Evolutionary conservation across 495 filamentous ascomycete genomes (phyloP).

Genomic region (Talaromyces trachyspermus): DNA sequence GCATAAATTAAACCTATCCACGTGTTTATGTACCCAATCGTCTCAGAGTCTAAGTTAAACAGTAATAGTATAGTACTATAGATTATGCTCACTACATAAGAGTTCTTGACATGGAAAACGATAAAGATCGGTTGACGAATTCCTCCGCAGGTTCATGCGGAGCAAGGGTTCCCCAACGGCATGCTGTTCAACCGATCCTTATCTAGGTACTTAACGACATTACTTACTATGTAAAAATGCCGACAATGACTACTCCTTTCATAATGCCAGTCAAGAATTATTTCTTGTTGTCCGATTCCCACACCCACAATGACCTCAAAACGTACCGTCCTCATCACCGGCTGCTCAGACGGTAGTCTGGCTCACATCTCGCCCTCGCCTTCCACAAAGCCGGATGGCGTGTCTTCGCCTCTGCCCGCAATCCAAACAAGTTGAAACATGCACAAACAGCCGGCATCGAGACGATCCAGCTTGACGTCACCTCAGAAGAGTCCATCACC

Average conservation of each 20-base stretch:
- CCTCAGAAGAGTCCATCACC: constrained; percentile 21
- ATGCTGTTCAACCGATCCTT: neutral
- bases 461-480: constrained; percentile 27
- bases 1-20: neutral
- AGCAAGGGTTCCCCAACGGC: neutral
- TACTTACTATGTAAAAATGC: neutral
- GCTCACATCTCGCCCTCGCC: constrained; percentile 29
- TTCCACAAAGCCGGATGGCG: constrained; percentile 28
- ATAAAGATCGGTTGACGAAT: neutral
- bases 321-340: constrained; percentile 32
- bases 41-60: neutral
- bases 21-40: neutral
- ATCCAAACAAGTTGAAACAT: constrained; percentile 28
- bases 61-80: too few relatives aligned
- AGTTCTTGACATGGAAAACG: neutral
- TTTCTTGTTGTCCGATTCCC: neutral
- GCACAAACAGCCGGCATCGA: constrained; percentile 18
- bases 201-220: neutral
- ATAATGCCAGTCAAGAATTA: neutral
- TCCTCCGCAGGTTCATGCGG: neutral
- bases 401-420: constrained; percentile 43
- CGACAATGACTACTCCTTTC: neutral
- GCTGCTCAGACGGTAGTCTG: constrained; percentile 39
- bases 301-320: neutral
- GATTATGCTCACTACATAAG: neutral